Evolutionary conservation across 495 filamentous ascomycete genomes (phyloP), one percentile per base, ranked within the genome.

Genomic region (Hypoxylon fuscum): DNA sequence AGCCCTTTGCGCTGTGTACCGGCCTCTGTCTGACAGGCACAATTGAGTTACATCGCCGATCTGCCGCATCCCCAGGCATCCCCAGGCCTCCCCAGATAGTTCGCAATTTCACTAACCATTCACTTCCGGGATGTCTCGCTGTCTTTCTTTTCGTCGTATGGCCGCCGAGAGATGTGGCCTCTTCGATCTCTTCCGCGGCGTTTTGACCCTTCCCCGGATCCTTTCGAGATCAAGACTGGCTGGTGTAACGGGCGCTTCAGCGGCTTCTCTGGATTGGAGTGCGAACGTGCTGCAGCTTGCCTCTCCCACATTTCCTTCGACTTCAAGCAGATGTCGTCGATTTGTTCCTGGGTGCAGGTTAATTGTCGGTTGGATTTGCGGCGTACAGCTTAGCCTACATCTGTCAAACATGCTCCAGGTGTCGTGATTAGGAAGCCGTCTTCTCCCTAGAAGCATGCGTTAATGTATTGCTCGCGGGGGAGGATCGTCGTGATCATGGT

Each of bases 401-500:
- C 82, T 68, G 79, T 81, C 55, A 85, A 64, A 56, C 80, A 83
- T 27, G 74, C 64, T 21, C 82, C 81, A 6, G 79, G 79, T n/a
- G 82, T 83, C 18, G 78, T 78, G 69, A 85, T 85, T 23, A 85
- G 67, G 63, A 78, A 85, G 2, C 82, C 82, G 63, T 85, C 81
- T 68, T 83, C 81, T 61, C 82, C 81, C 82, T 83, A 62, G 17
- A 57, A 52, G 32, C 41, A 62, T 44, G 52, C 37, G 75, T 75
- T 61, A 78, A 71, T 66, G 47, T 54, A 45, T 31, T 55, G 40
- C 52, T 47, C 55, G 45, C 43, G 31, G 29, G 55, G 14, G 29
- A 57, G 14, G 42, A 20, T 50, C 34, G 34, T 63, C 29, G 22
- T 43, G 52, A 18, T 42, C 54, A 22, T 61, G 72, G 52, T 65